These are phyloP conservation scores for Mycena filopes DNA, from an alignment of 768 basidiomycete species.

Conservation along the genomic window DNA sequence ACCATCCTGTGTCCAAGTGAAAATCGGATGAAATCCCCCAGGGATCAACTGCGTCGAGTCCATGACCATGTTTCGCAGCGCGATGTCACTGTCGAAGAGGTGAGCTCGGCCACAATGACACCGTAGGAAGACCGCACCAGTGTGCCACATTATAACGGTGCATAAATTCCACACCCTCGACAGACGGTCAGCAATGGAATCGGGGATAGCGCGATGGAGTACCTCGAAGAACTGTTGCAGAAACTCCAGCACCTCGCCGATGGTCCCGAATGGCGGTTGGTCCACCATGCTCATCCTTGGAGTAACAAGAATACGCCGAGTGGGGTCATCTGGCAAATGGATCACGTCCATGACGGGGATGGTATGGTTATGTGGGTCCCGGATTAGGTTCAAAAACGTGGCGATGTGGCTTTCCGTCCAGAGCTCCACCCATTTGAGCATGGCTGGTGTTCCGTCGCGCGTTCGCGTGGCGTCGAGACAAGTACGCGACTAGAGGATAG, in stretches of 20 bases:
- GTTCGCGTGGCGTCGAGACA: not conserved
- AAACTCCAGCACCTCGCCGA: too few species aligned
- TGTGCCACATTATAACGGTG: slow-evolving; percentile 1
- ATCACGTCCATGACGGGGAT: not conserved
- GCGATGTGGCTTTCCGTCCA: not conserved
- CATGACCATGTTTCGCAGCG: not conserved
- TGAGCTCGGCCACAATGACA: not conserved
- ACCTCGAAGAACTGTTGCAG: too few species aligned
- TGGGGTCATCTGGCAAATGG: not conserved
- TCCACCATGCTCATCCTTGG: not conserved
- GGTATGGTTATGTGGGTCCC: not conserved
- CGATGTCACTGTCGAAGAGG: not conserved
- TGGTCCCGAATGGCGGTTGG: too few species aligned
- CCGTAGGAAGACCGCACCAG: not conserved
- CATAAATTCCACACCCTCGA: not conserved
- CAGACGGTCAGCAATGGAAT: not conserved
- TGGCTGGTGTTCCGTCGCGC: not conserved
- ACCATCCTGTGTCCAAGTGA: not conserved
- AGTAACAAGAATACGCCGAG: not conserved
- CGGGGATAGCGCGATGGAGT: too few species aligned
- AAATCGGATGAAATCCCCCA: not conserved
- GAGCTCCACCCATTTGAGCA: not conserved
- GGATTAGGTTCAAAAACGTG: not conserved
- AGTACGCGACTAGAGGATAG: not conserved
- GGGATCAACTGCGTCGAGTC: not conserved